A percentile compares a stretch with the other conserved stretches of the same genome.
These are phyloP conservation scores for Aureobasidium sp. DNA, from an alignment of 2,329 filamentous ascomycete species.

Conservation along the genomic window DNA sequence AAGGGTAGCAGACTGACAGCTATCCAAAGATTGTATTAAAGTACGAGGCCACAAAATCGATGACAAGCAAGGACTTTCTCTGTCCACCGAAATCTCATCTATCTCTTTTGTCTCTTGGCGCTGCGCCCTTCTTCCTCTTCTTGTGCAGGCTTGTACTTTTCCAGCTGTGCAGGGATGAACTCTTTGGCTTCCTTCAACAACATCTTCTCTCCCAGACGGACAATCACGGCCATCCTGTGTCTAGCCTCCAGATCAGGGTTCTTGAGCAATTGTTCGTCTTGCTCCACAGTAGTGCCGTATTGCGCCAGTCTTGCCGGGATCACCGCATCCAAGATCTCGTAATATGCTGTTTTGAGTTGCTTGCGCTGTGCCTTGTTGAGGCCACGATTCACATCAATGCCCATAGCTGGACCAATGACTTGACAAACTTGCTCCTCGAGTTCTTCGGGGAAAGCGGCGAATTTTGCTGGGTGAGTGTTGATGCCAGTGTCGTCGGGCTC, in stretches of 20 bases:
- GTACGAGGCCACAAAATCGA: not conserved
- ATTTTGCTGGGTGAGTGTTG: not conserved
- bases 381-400: not conserved
- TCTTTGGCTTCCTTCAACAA: constrained; percentile 8
- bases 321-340: not conserved
- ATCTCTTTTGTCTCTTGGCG: constrained; percentile 13
- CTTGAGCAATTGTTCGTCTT: constrained; percentile 6
- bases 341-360: not conserved
- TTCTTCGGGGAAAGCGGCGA: constrained; percentile 9
- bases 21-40: not conserved
- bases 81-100: not conserved
- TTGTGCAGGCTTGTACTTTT: constrained; percentile 11
- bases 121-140: constrained; percentile 2
- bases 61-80: not conserved
- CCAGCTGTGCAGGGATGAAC: not conserved
- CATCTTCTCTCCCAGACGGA: constrained; percentile 6
- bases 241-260: not conserved
- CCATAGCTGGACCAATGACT: not conserved
- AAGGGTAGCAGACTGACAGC: not conserved
- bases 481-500: constrained; percentile 13
- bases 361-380: constrained; percentile 6
- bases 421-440: constrained; percentile 13
- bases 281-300: constrained; percentile 14
- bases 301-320: constrained; percentile 12
- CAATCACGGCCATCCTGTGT: constrained; percentile 9